Evolutionary conservation across 805 yeast species (phyloP), one percentile per base, ranked within the genome.

Genomic region (Priceomyces carsonii): DNA sequence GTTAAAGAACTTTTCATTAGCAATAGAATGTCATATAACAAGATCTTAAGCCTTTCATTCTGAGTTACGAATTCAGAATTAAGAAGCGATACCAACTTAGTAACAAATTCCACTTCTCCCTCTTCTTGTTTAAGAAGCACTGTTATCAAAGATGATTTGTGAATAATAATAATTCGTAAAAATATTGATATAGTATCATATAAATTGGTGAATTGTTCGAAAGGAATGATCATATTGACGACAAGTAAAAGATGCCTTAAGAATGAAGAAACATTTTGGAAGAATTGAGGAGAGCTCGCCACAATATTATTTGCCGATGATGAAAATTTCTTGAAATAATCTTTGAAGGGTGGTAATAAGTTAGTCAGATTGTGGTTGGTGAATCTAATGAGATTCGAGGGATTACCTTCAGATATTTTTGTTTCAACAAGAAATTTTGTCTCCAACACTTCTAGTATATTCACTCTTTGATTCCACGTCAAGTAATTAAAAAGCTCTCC

Each of bases 11-110:
- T 52, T 50, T 79, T 80, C 48, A 79, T 59, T 1, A 83, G 70
- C 7, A 79, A 57, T 22, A 81, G 57, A 36, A 80, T 67, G 49
- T 81, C 87, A 50, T 80, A 79, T 1, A 80, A 57, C 42, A 80
- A 55, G 33, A 80, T 79, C 43, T 71, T 71, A 33, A 80, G 51
- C 42, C 74, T 79, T 17, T 71, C 73, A 43, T 74, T 44, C 8
- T 59, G 48, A 29, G 33, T 24, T 47, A 80, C 61, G 19, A 69
- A 60, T 4, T 61, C 50, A 8, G 76, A 65, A 29, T 70, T 64
- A 39, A 77, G 61, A 10, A 81, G 45, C 8, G 60, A 58, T 8
- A 73, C 66, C 48, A 80, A 55, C 39, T 71, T 71, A 42, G 66
- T 63, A 40, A 79, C 50, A 35, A 80, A 75, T 7, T 49, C 60